Evolutionary conservation across 1,139 yeast genomes (phyloP).

Genomic region (Debaryomycetaceae sp.): DNA sequence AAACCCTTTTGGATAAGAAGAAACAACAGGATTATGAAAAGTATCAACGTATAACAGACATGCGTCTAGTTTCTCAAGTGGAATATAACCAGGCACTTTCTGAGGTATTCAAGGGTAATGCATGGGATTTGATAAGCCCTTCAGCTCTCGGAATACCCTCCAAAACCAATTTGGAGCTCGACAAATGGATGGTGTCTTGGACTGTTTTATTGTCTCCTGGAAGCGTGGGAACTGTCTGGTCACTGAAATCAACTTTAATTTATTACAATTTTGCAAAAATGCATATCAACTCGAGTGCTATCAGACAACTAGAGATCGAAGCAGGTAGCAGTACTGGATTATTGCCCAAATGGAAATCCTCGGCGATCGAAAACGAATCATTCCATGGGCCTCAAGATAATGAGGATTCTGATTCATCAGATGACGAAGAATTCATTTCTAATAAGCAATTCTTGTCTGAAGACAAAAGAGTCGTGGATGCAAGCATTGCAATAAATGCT

Average conservation of each 20-base stretch:
- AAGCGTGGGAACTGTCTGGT: constrained; percentile 62
- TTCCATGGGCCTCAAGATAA: constrained; percentile 6
- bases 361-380: constrained; percentile 9
- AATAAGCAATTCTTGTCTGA: constrained; percentile 36
- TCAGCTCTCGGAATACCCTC: constrained; percentile 66
- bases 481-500: constrained; percentile 56
- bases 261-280: constrained; percentile 74
- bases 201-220: constrained; percentile 65
- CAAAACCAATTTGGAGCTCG: constrained; percentile 61
- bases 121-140: constrained; percentile 62
- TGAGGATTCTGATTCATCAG: constrained; percentile 24
- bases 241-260: constrained; percentile 64
- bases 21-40: constrained; percentile 4
- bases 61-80: constrained; percentile 67
- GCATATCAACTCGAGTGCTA: constrained; percentile 63
- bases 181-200: constrained; percentile 83
- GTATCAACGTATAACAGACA: constrained; percentile 38
- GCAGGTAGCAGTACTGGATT: constrained; percentile 22
- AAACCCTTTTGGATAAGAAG: background rate
- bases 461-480: constrained; percentile 34
- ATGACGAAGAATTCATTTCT: constrained; percentile 32
- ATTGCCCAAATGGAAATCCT: constrained; percentile 37
- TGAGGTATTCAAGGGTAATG: constrained; percentile 57
- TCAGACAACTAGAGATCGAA: constrained; percentile 42
- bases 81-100: constrained; percentile 68